Evolutionary conservation across 2,329 filamentous ascomycete species (phyloP), one percentile per base, ranked within the genome.

Genomic region (Cadophora luteo-olivacea): DNA sequence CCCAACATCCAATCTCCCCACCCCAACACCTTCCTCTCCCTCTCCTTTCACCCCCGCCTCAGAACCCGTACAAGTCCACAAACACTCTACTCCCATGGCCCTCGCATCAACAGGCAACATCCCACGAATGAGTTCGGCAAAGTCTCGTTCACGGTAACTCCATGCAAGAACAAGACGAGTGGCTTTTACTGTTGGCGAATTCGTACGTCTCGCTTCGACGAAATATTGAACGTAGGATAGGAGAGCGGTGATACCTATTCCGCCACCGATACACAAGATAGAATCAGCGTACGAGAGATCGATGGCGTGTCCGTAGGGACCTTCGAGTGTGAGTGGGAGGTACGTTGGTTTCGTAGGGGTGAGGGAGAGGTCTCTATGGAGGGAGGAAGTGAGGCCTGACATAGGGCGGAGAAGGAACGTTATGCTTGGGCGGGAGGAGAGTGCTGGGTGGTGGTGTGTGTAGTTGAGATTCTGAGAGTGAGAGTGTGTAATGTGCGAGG

Each of bases 251-350:
- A 84, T 79, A 0, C 83, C 83, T 58, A 81, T 84, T 0, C 83
- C 83, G 0, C 83, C 83, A 0, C 81, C 81, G 4, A 84, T 72
- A 66, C 84, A 84, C 0, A 84, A 67, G 1, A 84, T 77, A 14
- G 79, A 12, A 24, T 68, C 76, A 54, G 82, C 84, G 1, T 71
- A 69, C 51, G 80, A 73, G 3, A 84, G 48, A 14, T 65, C 33
- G 19, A 36, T 29, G 55, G 62, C 16, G 51, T 61, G 57, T 19
- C 67, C 67, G 49, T 68, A 68, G 5, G 67, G 67, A 2, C 67
- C 67, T 62, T 68, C 67, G 29, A 68, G 45, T 7, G 57, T 32
- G 48, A 68, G 36, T 2, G 57, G n/a, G n/a, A 61, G 33, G 25
- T 33, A n/a, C 9, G 51, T 51, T 6, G 48, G 62, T 25, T 8